Evolutionary conservation across 2,329 filamentous ascomycete species (phyloP), one percentile per base, ranked within the genome.

Genomic region (Pseudogymnoascus sp.): DNA sequence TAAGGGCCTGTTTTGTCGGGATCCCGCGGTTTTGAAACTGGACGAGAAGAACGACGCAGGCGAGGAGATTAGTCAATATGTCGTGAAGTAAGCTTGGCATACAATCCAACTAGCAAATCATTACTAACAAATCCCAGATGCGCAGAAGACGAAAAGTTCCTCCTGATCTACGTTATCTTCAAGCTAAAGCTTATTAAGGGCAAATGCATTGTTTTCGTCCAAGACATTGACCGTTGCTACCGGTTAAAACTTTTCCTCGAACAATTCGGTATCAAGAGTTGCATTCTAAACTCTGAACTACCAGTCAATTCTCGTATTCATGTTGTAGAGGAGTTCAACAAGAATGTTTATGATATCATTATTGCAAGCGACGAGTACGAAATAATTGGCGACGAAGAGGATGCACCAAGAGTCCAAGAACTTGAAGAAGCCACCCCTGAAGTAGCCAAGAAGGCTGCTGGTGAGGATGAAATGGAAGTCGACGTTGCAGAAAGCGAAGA

Each of bases 291-390:
- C 77, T 95, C 91, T 0, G 93, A 99, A 73, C 78, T 99, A 37
- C 95, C 95, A 0, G 87, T 97, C 68, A 97, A 97, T 72, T 95
- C 90, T 1, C 83, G 95, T 65, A 86, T 97, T 40, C 93, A 99
- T 73, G 92, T 96, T 1, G 93, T 99, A 2, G 90, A 97, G 70
- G 92, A 97, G 74, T 99, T 99, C 78, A 99, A 97, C 79, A 90
- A 90, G 76, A 90, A 91, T 62, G 87, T 97, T 6, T 99, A 99
- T 80, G 93, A 99, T 70, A 97, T 97, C 66, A 93, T 99, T 68
- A 96, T 99, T 70, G 95, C 95, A 0, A 93, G 91, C 0, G 95
- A 99, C 70, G 93, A 96, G 73, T 88, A 90, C 67, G 92, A 96
- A 72, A 84, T 96, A 10, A 75, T 96, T 10, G 91, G 89, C 11